A percentile compares a stretch with the other conserved stretches of the same genome.
phyloP scores from a whole-genome alignment of 1,284 basidiomycete species.

The Ganoderma lingzhi region DNA sequence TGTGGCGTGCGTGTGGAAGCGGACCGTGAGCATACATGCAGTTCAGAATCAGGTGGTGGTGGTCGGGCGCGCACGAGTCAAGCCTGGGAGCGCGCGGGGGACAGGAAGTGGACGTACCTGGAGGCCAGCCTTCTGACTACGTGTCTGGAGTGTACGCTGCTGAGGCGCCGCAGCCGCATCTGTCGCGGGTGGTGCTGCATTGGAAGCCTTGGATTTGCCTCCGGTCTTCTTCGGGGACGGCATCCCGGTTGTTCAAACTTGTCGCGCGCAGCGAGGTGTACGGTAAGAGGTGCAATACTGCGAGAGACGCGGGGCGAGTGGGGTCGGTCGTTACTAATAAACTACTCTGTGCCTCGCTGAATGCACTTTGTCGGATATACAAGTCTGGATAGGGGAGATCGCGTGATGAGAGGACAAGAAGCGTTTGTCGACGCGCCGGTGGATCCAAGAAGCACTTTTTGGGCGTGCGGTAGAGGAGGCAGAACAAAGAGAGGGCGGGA shows the following conservation, averaged over 20 bases:
- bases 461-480: background rate
- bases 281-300: background rate
- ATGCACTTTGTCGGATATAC: background rate
- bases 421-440: background rate
- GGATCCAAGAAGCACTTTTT: background rate
- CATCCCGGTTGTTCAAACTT: slow-evolving; percentile 11
- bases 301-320: background rate
- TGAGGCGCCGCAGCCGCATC: slow-evolving; percentile 44
- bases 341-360: background rate
- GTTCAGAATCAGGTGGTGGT: background rate
- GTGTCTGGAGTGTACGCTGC: slow-evolving; percentile 61
- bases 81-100: slow-evolving; percentile 16
- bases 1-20: slow-evolving; percentile 39
- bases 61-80: background rate
- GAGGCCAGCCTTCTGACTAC: slow-evolving; percentile 85
- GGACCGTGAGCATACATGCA: background rate
- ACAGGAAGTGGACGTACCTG: slow-evolving; percentile 58
- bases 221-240: slow-evolving; percentile 32
- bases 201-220: slow-evolving; percentile 29
- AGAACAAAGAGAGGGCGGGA: background rate
- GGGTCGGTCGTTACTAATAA: background rate
- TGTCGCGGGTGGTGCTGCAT: slow-evolving; percentile 49
- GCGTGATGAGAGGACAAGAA: background rate
- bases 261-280: background rate
- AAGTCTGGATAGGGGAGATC: background rate